phyloP scores from a whole-genome alignment of 148 eudicot genomes.

The Polygonum aviculare region DNA sequence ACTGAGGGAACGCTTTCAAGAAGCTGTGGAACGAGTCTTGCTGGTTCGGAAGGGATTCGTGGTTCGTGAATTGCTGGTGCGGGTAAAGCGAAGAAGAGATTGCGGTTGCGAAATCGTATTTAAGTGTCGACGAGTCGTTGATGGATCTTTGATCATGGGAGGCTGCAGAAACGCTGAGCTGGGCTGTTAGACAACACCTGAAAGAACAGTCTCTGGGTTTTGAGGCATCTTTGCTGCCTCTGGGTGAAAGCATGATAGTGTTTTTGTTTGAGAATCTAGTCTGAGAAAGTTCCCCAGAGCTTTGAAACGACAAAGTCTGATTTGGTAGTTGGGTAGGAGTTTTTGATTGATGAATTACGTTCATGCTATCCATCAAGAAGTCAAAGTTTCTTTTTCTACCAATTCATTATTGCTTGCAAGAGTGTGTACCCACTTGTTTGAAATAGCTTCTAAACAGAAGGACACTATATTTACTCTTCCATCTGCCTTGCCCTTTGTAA shows the following conservation, averaged over 20 bases:
- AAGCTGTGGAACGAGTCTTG: slow-evolving; percentile 30
- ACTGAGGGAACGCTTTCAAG: slow-evolving; percentile 40
- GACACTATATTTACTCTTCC: background rate
- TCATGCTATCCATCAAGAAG: background rate
- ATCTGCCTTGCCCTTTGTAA: background rate
- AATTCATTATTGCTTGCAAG: background rate
- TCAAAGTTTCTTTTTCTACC: background rate
- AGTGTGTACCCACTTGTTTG: background rate
- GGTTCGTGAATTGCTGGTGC: slow-evolving; percentile 49
- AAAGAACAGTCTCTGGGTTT: background rate
- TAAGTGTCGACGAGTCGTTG: background rate
- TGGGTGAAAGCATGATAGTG: background rate
- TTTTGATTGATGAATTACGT: background rate
- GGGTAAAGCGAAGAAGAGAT: slow-evolving; percentile 50
- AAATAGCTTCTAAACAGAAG: background rate
- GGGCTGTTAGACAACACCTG: background rate
- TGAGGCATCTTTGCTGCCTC: slow-evolving; percentile 6
- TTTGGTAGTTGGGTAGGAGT: background rate
- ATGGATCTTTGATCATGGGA: slow-evolving; percentile 9
- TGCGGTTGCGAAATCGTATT: slow-evolving; percentile 28
- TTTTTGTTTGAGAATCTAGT: background rate
- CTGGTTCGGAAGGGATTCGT: slow-evolving; percentile 56
- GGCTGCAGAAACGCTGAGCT: slow-evolving; percentile 5
- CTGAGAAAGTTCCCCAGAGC: background rate
- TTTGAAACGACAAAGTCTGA: background rate